Base-by-base conservation (phyloP, 2,329 filamentous ascomycete genomes). In the Spiromastix sp. region DNA sequence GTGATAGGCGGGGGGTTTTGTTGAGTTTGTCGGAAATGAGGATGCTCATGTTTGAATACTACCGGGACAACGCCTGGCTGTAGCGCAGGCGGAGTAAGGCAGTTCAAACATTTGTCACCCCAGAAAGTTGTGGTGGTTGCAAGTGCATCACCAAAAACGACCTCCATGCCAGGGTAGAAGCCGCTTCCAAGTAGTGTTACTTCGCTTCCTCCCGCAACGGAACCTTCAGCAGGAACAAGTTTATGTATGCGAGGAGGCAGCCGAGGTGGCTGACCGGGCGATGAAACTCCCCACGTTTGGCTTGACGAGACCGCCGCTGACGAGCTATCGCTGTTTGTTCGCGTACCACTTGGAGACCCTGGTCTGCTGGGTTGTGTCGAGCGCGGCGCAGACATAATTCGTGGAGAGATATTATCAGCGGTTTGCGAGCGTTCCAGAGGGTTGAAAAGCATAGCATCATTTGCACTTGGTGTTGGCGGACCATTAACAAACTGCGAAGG, bases 151-250 rank as follows among this genome's bases (percentile, higher is more conserved):
- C 87, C 87, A 55, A 95, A 95, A 59, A 86, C 81, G 36, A 94
- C 83, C 42, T 87, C 82, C 42, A 93, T 70, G 1, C 77, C 77
- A 58, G 81, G 79, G 44, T 77, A 79, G 54, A 94, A 93, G 10
- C 79, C 77, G 44, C 78, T 82, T 12, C 87, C 86, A 6, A 93
- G 67, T 37, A 91, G 74, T 0, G 84, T 89, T 3, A 94, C 85
- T 55, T 95, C 86, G 34, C 85, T 86, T 27, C 86, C 86, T 40
- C 86, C 86, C 22, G 75, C 76, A 39, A 79, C 83, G 5, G 86
- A 83, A 0, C 86, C 86, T 56, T 93, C 83, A 19, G 72, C 72
- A 0, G 87, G 86, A 22, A 91, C 84, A 42, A 94, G 71, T 55
- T 87, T 89, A 54, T 85, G 79, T 15, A 93, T 89, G 12, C 73